phyloP scores from a whole-genome alignment of 805 yeast genomes.

The Candida andamanensis region DNA sequence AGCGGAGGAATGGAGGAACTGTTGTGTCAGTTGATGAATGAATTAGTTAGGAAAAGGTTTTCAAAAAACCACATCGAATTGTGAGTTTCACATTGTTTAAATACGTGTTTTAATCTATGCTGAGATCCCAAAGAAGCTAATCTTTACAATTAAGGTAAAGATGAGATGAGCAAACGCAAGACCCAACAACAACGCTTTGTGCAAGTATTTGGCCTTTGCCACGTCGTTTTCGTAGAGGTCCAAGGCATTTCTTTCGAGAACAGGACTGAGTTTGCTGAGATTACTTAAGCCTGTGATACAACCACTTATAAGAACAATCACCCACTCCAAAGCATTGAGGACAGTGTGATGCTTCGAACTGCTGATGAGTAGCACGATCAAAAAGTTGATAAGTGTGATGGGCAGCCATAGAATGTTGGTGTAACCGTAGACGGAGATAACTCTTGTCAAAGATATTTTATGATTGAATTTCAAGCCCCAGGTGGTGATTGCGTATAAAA shows the following conservation, averaged over 20 bases:
- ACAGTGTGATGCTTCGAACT: conserved; percentile 27
- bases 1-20: too few species aligned
- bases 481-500: conserved; percentile 46
- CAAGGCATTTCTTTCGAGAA: conserved; percentile 30
- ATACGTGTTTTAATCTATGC: conserved; percentile 6
- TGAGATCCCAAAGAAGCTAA: conserved; percentile 51
- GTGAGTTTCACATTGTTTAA: too few species aligned
- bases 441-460: conserved; percentile 48
- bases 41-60: neutral
- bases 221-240: conserved; percentile 21
- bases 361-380: conserved; percentile 49
- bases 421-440: conserved; percentile 79
- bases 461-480: conserved; percentile 51
- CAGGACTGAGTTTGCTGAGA: conserved; percentile 40
- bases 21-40: too few species aligned
- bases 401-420: conserved; percentile 85
- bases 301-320: conserved; percentile 55
- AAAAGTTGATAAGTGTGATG: conserved; percentile 55
- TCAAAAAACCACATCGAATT: neutral
- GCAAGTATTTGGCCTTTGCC: conserved; percentile 31
- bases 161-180: conserved; percentile 48
- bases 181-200: conserved; percentile 29
- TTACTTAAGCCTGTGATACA: conserved; percentile 55
- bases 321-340: conserved; percentile 57
- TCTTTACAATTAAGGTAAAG: conserved; percentile 60